Conservation (phyloP, 108 stramenopile genomes). For the Cyclotella kingstonii region DNA sequence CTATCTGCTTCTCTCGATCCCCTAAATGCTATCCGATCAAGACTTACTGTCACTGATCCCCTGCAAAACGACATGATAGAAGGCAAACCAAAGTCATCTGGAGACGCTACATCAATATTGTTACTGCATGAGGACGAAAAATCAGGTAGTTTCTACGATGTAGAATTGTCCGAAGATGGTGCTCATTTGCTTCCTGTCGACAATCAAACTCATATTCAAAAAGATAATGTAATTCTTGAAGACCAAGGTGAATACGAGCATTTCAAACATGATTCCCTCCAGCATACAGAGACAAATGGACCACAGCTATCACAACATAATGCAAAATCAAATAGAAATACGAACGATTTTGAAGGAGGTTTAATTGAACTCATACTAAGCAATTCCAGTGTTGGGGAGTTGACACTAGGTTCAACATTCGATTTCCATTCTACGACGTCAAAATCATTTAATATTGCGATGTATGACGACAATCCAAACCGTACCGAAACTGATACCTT, state of each 20-base stretch:
- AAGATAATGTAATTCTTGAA: neutral
- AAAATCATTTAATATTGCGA: slow-evolving; percentile 1
- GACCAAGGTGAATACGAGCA: neutral
- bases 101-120: neutral
- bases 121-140: neutral
- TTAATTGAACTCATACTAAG: slow-evolving; percentile 4
- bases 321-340: too few species aligned
- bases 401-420: slow-evolving; percentile 11
- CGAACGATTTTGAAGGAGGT: slow-evolving; percentile 1
- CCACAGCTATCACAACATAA: too few species aligned
- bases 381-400: slow-evolving; percentile 6
- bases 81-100: neutral
- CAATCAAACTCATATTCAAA: neutral
- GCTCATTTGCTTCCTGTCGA: too few species aligned
- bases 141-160: neutral
- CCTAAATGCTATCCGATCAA: neutral
- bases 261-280: too few species aligned
- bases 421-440: neutral
- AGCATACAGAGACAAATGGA: too few species aligned
- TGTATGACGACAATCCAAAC: slow-evolving; percentile 1
- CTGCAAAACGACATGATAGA: neutral
- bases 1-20: too few species aligned
- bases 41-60: neutral
- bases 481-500: slow-evolving; percentile 2
- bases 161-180: slow-evolving; percentile 13